Percentiles rank a stretch among this genome's conserved stretches.
Conservation (phyloP, 345 rosid genomes). For the Brassica nigra region DNA sequence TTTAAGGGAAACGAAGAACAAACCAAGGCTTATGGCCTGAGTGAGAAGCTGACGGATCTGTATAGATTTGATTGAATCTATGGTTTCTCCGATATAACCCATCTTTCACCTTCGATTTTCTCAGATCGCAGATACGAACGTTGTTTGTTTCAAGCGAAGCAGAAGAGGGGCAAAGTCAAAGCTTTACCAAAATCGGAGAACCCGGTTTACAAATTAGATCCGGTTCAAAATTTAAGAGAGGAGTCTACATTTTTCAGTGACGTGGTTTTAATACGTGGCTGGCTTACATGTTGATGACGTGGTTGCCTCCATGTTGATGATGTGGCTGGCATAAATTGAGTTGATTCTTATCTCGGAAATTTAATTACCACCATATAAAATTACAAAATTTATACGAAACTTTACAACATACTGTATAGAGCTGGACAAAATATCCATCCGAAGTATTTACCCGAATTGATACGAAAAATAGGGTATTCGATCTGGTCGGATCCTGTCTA, state of each 20-base stretch:
- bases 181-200: background rate
- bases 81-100: constrained; percentile 43
- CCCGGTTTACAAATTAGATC: constrained; percentile 27
- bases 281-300: constrained; percentile 30
- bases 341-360: too few species aligned
- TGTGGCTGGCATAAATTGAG: too few species aligned
- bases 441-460: too few species aligned
- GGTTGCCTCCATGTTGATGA: constrained; percentile 7
- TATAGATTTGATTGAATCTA: constrained; percentile 52
- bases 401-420: too few species aligned
- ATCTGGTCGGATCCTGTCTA: too few species aligned
- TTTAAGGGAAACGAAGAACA: constrained; percentile 23
- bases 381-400: too few species aligned
- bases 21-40: constrained; percentile 62
- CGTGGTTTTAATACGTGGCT: constrained; percentile 24
- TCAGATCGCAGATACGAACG: constrained; percentile 34
- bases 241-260: constrained; percentile 9
- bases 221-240: constrained; percentile 11
- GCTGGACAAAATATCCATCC: too few species aligned
- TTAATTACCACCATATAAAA: too few species aligned
- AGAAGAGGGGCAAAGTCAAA: constrained; percentile 9
- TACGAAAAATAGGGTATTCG: too few species aligned
- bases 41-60: constrained; percentile 52
- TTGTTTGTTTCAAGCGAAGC: background rate
- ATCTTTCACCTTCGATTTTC: constrained; percentile 19